Evolutionary conservation across 1,139 yeast species (phyloP).

Genomic region (Zygoascus meyerae): DNA sequence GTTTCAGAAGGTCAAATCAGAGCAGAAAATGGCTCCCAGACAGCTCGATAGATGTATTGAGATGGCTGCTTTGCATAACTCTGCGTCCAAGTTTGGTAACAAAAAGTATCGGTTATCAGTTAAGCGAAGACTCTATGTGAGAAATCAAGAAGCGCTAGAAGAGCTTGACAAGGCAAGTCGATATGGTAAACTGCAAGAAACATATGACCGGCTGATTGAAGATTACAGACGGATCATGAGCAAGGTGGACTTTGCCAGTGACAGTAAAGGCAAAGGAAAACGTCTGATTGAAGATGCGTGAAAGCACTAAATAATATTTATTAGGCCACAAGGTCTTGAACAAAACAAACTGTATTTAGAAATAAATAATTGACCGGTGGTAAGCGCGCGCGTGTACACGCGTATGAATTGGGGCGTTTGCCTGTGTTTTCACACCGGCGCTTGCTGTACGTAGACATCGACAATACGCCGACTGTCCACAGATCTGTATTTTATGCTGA

Average conservation of each 20-base stretch:
- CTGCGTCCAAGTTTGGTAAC: conserved; percentile 25
- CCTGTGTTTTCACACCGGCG: background rate
- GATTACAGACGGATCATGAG: conserved; percentile 60
- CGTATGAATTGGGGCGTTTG: too few relatives aligned
- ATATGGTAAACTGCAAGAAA: conserved; percentile 67
- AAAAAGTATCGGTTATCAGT: conserved; percentile 52
- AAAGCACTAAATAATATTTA: background rate
- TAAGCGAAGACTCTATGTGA: conserved; percentile 64
- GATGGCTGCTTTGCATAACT: conserved; percentile 54
- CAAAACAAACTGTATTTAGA: background rate
- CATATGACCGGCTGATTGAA: conserved; percentile 59
- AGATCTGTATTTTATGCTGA: conserved; percentile 3
- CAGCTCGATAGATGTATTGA: conserved; percentile 76
- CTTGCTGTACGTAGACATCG: conserved; percentile 8
- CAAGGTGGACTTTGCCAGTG: conserved; percentile 56
- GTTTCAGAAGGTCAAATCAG: conserved; percentile 36
- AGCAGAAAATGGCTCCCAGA: conserved; percentile 63
- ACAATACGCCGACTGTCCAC: conserved; percentile 2
- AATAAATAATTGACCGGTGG: background rate
- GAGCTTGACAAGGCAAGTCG: conserved; percentile 58
- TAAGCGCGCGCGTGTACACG: too few relatives aligned
- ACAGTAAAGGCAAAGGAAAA: conserved; percentile 63
- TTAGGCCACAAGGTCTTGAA: too few relatives aligned
- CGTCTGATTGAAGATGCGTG: conserved; percentile 6
- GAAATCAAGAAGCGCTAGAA: conserved; percentile 70